Conservation (phyloP, 305 asterid species). For the Rubia balearica region DNA sequence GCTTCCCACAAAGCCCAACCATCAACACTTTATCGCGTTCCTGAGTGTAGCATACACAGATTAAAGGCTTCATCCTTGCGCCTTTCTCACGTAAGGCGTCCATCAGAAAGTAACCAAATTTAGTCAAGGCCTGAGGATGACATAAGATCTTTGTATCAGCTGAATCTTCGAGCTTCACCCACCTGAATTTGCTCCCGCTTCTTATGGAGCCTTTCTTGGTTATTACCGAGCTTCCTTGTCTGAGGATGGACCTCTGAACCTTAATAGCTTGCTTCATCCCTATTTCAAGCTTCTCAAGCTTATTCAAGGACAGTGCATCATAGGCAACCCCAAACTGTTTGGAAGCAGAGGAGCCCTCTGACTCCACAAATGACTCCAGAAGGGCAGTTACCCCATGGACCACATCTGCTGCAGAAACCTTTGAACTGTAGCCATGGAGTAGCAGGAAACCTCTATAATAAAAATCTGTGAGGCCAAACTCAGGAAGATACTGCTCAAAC, state of each 20-base stretch:
- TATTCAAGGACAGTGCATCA: slow-evolving; percentile 71
- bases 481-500: slow-evolving; percentile 86
- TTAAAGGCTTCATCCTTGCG: slow-evolving; percentile 91
- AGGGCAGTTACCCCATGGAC: slow-evolving; percentile 92
- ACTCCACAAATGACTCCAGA: slow-evolving; percentile 67
- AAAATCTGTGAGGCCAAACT: slow-evolving; percentile 86
- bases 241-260: slow-evolving; percentile 87
- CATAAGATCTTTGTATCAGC: slow-evolving; percentile 73
- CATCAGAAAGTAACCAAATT: slow-evolving; percentile 83
- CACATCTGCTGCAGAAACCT: slow-evolving; percentile 92
- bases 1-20: slow-evolving; percentile 90
- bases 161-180: slow-evolving; percentile 94
- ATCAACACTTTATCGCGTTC: slow-evolving; percentile 61
- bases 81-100: slow-evolving; percentile 97
- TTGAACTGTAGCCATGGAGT: slow-evolving; percentile 82
- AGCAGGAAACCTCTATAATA: slow-evolving; percentile 77
- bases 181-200: slow-evolving; percentile 89
- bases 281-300: slow-evolving; percentile 66
- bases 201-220: slow-evolving; percentile 91
- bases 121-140: slow-evolving; percentile 90
- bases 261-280: slow-evolving; percentile 91
- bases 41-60: slow-evolving; percentile 75
- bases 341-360: slow-evolving; percentile 78
- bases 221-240: slow-evolving; percentile 93
- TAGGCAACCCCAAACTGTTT: slow-evolving; percentile 78